Conservation (phyloP, 192 early-diverging fungal species). For the Podila epigama region DNA sequence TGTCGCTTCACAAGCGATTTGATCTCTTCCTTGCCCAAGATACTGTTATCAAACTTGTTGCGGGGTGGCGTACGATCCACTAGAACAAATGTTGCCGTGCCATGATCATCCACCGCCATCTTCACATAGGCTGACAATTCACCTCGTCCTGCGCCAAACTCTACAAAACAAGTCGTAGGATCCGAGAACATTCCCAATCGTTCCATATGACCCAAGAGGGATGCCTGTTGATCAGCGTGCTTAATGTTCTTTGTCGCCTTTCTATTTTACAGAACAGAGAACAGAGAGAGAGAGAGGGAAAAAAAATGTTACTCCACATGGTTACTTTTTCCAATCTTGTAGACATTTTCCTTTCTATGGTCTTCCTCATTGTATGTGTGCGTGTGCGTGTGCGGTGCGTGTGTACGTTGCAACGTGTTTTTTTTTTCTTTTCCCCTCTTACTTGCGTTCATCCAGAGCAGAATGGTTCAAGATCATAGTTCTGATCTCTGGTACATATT, state of each 20-base stretch:
- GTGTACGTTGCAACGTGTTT: too few relatives aligned
- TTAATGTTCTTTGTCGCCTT: slow-evolving; percentile 51
- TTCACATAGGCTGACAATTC: slow-evolving; percentile 60
- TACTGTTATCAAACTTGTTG: slow-evolving; percentile 66
- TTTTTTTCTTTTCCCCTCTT: too few relatives aligned
- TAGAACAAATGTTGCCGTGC: slow-evolving; percentile 61
- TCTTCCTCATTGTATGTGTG: too few relatives aligned
- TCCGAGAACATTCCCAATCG: slow-evolving; percentile 61
- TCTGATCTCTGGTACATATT: slow-evolving; percentile 36
- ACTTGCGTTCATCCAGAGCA: slow-evolving; percentile 47
- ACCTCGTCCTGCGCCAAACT: slow-evolving; percentile 84
- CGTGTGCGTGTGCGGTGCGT: too few relatives aligned
- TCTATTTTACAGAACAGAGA: slow-evolving; percentile 10
- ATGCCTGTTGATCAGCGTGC: slow-evolving; percentile 70
- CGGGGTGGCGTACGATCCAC: slow-evolving; percentile 83
- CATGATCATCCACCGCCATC: slow-evolving; percentile 53
- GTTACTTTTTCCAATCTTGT: too few relatives aligned
- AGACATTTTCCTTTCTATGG: too few relatives aligned
- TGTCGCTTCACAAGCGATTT: slow-evolving; percentile 64
- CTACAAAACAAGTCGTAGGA: slow-evolving; percentile 67
- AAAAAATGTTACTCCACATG: too few relatives aligned
- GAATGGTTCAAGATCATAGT: slow-evolving; percentile 31
- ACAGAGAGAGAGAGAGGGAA: too few relatives aligned
- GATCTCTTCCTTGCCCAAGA: slow-evolving; percentile 48
- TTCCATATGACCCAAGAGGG: slow-evolving; percentile 81